Base-by-base conservation (phyloP, 2,329 filamentous ascomycete genomes). In the Trichophyton equinum region DNA sequence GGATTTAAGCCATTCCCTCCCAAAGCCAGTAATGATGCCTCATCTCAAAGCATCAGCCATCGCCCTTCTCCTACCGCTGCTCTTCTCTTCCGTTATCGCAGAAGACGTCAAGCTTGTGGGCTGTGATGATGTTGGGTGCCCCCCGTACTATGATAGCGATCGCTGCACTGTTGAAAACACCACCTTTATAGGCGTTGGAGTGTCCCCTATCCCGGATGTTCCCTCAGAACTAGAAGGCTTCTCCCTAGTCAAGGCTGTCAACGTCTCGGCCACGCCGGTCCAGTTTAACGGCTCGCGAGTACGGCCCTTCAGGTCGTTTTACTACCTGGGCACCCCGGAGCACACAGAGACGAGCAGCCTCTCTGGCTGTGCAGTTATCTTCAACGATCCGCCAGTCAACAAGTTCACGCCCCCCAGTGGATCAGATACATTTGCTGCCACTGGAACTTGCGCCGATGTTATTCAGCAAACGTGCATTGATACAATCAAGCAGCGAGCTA, bases 171-270 rank as follows among this genome's bases (percentile, higher is more conserved):
- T 55, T 36, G 49, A 55, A 36, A n/a, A 36, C 6, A 55, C 4
- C 25, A 55, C 49, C 18, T 25, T 27, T 4, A 33, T 55, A 55
- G 49, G 49, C 18, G 49, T 55, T 15, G 49, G 49, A 13, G 25
- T 55, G 33, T 33, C 25, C 33, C 49, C 55, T 8, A 64, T 65
- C 36, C 30, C 60, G 0, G 38, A 56, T 20, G 58, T 61, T 1
- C 65, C 65, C 0, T 57, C 56, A 0, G 5, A 59, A 4, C 63
- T 66, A n/a, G 42, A 61, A 9, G 63, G 64, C n/a, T 47, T 66
- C 4, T 66, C 65, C 8, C 60, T 65, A 1, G 59, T 66, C 13
- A 65, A 65, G 36, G 65, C 59, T 5, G 62, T 65, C 13, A 60
- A 63, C 15, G 53, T 40, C 44, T 47, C 44, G 1, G 20, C 20